Conservation (phyloP, 495 filamentous ascomycete species). For the Terfezia claveryi region DNA sequence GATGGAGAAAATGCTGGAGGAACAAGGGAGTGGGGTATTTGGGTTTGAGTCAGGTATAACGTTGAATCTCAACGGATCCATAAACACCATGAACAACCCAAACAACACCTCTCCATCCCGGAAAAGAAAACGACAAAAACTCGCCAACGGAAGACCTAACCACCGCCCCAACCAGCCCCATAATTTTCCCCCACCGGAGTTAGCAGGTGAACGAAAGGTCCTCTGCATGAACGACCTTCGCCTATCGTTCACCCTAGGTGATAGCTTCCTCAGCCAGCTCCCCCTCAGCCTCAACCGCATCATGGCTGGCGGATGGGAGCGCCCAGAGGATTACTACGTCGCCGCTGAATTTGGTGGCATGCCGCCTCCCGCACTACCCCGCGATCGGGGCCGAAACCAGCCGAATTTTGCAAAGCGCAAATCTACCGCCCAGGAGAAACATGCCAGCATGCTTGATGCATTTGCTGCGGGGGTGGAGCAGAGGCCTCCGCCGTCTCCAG, state of each 20-base stretch:
- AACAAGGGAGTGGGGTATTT: conserved; percentile 25
- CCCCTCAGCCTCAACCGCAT: conserved; percentile 50
- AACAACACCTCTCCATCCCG: conserved; percentile 25
- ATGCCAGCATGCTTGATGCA: not conserved
- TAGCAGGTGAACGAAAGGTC: conserved; percentile 29
- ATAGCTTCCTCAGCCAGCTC: conserved; percentile 54
- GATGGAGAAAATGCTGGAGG: conserved; percentile 47
- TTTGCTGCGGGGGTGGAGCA: not conserved
- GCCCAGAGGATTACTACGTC: conserved; percentile 27
- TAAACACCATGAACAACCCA: not conserved
- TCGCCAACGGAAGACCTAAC: conserved; percentile 43
- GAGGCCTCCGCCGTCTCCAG: no score
- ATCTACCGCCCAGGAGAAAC: not conserved
- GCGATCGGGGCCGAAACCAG: conserved; percentile 16
- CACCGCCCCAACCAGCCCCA: not conserved
- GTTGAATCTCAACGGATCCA: no score
- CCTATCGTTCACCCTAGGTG: conserved; percentile 49
- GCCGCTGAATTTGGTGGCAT: conserved; percentile 1
- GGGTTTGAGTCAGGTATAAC: no score
- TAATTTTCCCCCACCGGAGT: not conserved
- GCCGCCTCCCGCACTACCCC: conserved; percentile 21
- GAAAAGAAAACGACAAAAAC: conserved; percentile 41
- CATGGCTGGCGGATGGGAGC: conserved; percentile 49
- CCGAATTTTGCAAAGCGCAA: not conserved
- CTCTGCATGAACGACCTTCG: conserved; percentile 61